phyloP scores from a whole-genome alignment of 2,329 filamentous ascomycete species.

The Ophiostoma ulmi region DNA sequence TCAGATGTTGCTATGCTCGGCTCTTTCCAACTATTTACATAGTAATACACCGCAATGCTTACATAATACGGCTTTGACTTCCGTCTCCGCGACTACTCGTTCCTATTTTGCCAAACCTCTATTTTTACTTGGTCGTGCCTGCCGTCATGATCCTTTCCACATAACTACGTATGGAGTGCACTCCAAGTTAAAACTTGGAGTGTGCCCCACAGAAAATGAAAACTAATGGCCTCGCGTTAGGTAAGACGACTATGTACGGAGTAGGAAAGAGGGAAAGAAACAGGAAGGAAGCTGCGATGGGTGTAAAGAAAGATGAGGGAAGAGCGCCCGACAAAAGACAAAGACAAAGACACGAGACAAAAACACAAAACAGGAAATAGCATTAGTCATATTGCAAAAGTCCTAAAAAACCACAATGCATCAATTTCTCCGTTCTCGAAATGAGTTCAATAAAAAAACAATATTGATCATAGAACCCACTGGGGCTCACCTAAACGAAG shows the following conservation, averaged over 20 bases:
- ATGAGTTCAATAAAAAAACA: background rate
- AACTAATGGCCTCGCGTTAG: too few relatives aligned
- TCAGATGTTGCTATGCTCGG: background rate
- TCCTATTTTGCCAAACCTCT: background rate
- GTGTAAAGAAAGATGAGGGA: background rate
- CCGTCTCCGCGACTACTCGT: too few relatives aligned
- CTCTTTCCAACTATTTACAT: background rate
- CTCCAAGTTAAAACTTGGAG: too few relatives aligned
- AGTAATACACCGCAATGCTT: background rate
- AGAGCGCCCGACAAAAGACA: background rate
- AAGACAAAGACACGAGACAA: too few relatives aligned
- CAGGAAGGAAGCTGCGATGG: background rate
- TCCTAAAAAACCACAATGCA: background rate
- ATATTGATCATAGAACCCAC: background rate
- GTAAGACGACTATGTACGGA: background rate
- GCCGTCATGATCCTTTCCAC: too few relatives aligned
- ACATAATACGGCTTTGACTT: background rate
- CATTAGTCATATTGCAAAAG: background rate
- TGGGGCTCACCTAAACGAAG: background rate
- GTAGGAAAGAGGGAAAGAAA: background rate
- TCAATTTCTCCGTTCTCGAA: background rate
- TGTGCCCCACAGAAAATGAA: too few relatives aligned
- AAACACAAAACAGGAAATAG: too few relatives aligned
- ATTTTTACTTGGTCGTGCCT: background rate
- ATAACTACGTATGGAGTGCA: too few relatives aligned